phyloP scores from a whole-genome alignment of 768 basidiomycete species.

The Pholiota molesta region DNA sequence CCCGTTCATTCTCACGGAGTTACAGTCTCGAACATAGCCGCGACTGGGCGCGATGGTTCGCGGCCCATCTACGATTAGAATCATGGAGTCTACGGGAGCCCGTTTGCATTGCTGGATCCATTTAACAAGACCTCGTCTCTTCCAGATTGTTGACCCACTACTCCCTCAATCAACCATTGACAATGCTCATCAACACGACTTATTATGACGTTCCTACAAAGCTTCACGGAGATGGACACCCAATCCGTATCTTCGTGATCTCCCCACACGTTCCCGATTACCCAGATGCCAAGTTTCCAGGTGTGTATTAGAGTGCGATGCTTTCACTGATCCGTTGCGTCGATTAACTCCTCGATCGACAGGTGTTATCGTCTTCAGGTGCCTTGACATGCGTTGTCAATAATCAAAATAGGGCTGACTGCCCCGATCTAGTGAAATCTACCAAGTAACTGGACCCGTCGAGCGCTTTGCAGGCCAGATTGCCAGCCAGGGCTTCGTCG shows the following conservation, averaged over 20 bases:
- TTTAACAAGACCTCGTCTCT: not conserved
- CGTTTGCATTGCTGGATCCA: conserved; percentile 1
- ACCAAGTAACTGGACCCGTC: conserved; percentile 96
- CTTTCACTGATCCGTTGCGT: not conserved
- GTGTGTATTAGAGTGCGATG: conserved; percentile 33
- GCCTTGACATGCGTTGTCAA: not conserved
- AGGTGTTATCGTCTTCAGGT: conserved; percentile 89
- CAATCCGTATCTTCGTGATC: conserved; percentile 83
- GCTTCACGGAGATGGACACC: conserved; percentile 57
- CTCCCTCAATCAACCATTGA: conserved; percentile 15
- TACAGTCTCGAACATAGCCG: not conserved
- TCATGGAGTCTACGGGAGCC: not conserved
- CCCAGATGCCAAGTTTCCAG: conserved; percentile 91
- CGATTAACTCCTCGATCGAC: conserved; percentile 7
- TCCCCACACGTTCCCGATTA: conserved; percentile 80
- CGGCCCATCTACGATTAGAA: not conserved
- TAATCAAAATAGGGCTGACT: not conserved
- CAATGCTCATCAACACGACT: conserved; percentile 83
- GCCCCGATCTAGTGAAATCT: conserved; percentile 74
- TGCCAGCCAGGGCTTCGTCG: conserved; percentile 83
- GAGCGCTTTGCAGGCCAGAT: conserved; percentile 90
- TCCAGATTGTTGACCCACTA: conserved; percentile 3
- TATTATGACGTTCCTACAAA: conserved; percentile 77
- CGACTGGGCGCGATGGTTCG: not conserved
- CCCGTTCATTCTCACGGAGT: not conserved